phyloP scores from a whole-genome alignment of 441 rosid genomes.

The Pelargonium fulgidum region DNA sequence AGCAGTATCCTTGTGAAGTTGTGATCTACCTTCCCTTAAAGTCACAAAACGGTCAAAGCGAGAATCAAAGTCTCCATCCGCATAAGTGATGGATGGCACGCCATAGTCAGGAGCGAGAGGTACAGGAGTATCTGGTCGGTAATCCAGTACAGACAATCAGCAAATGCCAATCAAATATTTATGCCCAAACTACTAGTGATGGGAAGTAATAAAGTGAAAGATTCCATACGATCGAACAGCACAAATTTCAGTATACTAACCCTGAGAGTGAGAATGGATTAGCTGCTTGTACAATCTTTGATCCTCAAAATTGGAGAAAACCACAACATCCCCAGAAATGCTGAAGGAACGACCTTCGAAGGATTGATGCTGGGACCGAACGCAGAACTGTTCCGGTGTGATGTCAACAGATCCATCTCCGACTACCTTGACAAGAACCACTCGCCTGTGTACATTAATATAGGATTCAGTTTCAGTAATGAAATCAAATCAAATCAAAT shows the following conservation, averaged over 20 bases:
- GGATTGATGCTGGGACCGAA: slow-evolving; percentile 70
- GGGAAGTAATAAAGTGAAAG: neutral
- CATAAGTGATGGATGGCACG: slow-evolving; percentile 52
- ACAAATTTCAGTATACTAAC: slow-evolving; percentile 19
- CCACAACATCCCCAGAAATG: slow-evolving; percentile 43
- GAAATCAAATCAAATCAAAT: neutral
- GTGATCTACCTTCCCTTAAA: slow-evolving; percentile 69
- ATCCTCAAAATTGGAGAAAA: slow-evolving; percentile 83
- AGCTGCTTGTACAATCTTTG: slow-evolving; percentile 75
- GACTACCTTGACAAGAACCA: slow-evolving; percentile 63
- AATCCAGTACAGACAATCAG: slow-evolving; percentile 11
- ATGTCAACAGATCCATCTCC: slow-evolving; percentile 55
- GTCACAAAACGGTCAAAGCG: slow-evolving; percentile 57
- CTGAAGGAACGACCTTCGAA: slow-evolving; percentile 87
- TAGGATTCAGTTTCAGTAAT: too few relatives aligned
- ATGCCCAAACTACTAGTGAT: too few relatives aligned
- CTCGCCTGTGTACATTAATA: slow-evolving; percentile 35
- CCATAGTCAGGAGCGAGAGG: slow-evolving; percentile 80
- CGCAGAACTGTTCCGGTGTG: slow-evolving; percentile 78
- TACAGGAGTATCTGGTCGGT: slow-evolving; percentile 42
- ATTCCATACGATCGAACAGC: neutral
- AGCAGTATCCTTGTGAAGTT: neutral
- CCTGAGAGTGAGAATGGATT: slow-evolving; percentile 28
- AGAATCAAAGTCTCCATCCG: slow-evolving; percentile 80
- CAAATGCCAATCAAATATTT: neutral